A percentile compares a stretch with the other conserved stretches of the same genome.
phyloP scores from a whole-genome alignment of 495 filamentous ascomycete genomes.

The Xylaria flabelliformis region DNA sequence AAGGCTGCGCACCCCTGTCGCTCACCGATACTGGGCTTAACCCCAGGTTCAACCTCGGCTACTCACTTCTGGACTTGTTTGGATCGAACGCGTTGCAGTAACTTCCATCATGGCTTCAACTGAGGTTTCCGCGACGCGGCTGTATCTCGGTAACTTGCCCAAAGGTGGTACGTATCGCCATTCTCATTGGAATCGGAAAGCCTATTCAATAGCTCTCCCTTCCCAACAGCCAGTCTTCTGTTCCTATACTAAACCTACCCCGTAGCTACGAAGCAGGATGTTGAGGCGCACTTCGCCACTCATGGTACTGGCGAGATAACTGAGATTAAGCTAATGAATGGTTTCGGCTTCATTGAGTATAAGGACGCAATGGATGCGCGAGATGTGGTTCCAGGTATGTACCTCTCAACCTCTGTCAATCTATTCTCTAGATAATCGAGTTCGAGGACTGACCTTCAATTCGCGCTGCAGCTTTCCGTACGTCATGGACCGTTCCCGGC shows the following conservation, averaged over 20 bases:
- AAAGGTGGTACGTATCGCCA: slow-evolving; percentile 78
- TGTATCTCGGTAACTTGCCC: slow-evolving; percentile 97
- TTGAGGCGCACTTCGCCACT: slow-evolving; percentile 93
- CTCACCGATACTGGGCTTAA: slow-evolving; percentile 2
- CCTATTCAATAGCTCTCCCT: slow-evolving; percentile 26
- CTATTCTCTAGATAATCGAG: slow-evolving; percentile 26
- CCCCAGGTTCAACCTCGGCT: neutral
- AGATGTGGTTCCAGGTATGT: slow-evolving; percentile 94
- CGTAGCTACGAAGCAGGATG: slow-evolving; percentile 92
- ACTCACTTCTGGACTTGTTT: slow-evolving; percentile 17
- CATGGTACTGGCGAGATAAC: slow-evolving; percentile 97
- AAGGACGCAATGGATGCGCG: slow-evolving; percentile 96
- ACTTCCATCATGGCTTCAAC: slow-evolving; percentile 56
- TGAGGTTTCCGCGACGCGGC: slow-evolving; percentile 88
- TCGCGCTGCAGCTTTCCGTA: slow-evolving; percentile 60
- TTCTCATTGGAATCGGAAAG: slow-evolving; percentile 40
- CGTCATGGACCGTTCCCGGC: slow-evolving; percentile 48
- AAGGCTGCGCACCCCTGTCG: slow-evolving; percentile 9
- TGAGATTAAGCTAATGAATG: slow-evolving; percentile 99
- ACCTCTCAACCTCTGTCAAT: slow-evolving; percentile 17
- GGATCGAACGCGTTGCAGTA: slow-evolving; percentile 24
- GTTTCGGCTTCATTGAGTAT: slow-evolving; percentile 99
- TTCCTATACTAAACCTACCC: slow-evolving; percentile 32
- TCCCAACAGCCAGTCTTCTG: neutral
- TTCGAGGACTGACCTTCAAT: slow-evolving; percentile 39